These are phyloP conservation scores for Ophiostoma australiae DNA, from an alignment of 2,329 filamentous ascomycete species.

Conservation along the genomic window DNA sequence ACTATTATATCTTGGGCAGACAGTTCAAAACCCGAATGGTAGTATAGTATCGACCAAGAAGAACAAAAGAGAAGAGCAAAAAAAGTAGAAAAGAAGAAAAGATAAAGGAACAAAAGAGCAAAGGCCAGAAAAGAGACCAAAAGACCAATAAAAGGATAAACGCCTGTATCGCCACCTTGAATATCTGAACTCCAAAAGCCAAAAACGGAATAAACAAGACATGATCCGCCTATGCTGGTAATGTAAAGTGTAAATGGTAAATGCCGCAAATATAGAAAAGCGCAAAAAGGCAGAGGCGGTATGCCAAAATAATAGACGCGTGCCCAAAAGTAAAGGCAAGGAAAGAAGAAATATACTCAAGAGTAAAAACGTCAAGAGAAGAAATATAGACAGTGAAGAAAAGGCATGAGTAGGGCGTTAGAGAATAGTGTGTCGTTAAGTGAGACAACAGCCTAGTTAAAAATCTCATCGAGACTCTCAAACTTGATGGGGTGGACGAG, in stretches of 20 bases:
- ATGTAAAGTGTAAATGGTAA: constrained; percentile 17
- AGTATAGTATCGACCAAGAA: constrained; percentile 11
- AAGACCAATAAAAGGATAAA: constrained; percentile 17
- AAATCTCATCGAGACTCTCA: constrained; percentile 39
- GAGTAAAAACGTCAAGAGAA: constrained; percentile 31
- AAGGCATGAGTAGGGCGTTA: constrained; percentile 31
- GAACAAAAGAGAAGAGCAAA: background rate
- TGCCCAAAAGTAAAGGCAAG: background rate
- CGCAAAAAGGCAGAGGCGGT: background rate
- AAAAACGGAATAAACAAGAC: constrained; percentile 15
- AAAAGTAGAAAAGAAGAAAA: background rate
- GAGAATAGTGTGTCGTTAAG: constrained; percentile 31
- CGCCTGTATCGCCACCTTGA: constrained; percentile 17
- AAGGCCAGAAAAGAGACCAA: background rate
- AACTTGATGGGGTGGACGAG: constrained; percentile 76
- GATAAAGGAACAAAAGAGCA: background rate
- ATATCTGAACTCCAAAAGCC: constrained; percentile 8
- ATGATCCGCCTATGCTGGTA: constrained; percentile 19
- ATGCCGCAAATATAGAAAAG: constrained; percentile 12
- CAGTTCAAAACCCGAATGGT: constrained; percentile 20
- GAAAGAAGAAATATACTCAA: background rate
- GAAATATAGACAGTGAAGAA: constrained; percentile 11
- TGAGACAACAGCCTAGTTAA: background rate
- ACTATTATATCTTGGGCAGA: constrained; percentile 20
- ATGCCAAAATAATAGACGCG: background rate